A percentile compares a stretch with the other conserved stretches of the same genome.
These are phyloP conservation scores for Colletotrichum viniferum DNA, from an alignment of 2,329 filamentous ascomycete genomes.

Conservation along the genomic window DNA sequence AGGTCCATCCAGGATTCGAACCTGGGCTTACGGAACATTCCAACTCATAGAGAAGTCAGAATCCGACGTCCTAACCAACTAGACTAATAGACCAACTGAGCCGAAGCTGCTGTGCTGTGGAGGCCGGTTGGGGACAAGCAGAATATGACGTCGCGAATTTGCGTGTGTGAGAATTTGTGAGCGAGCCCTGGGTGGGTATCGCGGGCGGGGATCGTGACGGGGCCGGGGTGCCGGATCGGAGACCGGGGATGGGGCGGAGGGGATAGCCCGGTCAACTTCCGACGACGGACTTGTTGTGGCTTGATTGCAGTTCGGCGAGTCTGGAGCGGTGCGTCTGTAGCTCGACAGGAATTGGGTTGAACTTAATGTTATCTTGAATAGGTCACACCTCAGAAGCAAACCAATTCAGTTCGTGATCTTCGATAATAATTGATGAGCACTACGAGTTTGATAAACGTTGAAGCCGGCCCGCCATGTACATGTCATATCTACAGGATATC, in stretches of 20 bases:
- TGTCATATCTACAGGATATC: not conserved
- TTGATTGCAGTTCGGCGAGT: not conserved
- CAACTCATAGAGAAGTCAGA: not conserved
- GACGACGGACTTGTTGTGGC: not conserved
- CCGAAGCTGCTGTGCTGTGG: not conserved
- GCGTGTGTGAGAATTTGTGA: not conserved
- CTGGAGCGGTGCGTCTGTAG: not conserved
- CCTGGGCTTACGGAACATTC: slow-evolving; percentile 13
- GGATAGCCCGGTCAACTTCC: not conserved
- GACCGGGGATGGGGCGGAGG: not conserved
- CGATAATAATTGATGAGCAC: not conserved
- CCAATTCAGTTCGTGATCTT: not conserved
- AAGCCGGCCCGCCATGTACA: not conserved
- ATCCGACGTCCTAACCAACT: slow-evolving; percentile 19
- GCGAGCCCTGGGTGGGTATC: slow-evolving; percentile 1
- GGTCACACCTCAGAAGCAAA: not conserved
- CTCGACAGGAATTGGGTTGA: not conserved
- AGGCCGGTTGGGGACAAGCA: accelerated
- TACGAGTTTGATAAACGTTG: not conserved
- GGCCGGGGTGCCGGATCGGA: not conserved
- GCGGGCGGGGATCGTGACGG: not conserved
- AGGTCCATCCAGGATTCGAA: slow-evolving; percentile 20
- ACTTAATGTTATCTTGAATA: not conserved
- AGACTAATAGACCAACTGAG: slow-evolving; percentile 16
- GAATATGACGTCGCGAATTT: not conserved